Base-by-base conservation (phyloP, 768 basidiomycete species). In the Lentinus brumalis region DNA sequence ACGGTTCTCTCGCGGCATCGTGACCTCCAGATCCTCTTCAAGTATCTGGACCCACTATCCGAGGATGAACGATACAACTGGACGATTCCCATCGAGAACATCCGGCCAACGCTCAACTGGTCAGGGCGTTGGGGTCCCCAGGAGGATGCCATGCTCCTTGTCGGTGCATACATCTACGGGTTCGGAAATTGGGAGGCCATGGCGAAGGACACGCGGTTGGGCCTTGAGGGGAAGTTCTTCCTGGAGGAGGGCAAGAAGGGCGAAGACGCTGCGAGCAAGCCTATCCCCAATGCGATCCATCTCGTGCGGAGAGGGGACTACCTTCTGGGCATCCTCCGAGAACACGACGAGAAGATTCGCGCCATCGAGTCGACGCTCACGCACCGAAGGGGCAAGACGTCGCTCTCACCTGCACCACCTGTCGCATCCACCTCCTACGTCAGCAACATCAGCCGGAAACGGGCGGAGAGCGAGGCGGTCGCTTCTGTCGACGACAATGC, bases 151-250 rank as follows among this genome's bases (percentile, higher is more conserved):
- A 92, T 95, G 86, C 81, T 99, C 16, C 84, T 99, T 40, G 89
- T 98, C 50, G 97, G 97, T 39, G 94, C 97, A 10, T 98, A 83
- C 79, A 69, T 89, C 18, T 90, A 98, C 67, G 97, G 97, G 18
- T 96, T 98, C 71, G 96, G 96, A 14, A 92, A 91, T 70, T 99
- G 97, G 97, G 97, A 98, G 71, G 83, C 84, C 29, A 98, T 98
- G 82, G 85, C 86, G 57, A 92, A 95, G 76, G 97, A 99, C 72
- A 74, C 85, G 12, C 85, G 85, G 61, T 86, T 99, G 12, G 86
- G 87, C 2, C 81, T 99, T 14, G 83, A 86, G 1, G 94, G 90
- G 74, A 98, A 98, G 72, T 96, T 99, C 79, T 98, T 98, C 86
- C 81, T 99, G 53, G 97, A 98, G 72, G 96, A 98, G 74, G 92